phyloP scores from a whole-genome alignment of 495 filamentous ascomycete species.

The Aspergillus cavernicola region DNA sequence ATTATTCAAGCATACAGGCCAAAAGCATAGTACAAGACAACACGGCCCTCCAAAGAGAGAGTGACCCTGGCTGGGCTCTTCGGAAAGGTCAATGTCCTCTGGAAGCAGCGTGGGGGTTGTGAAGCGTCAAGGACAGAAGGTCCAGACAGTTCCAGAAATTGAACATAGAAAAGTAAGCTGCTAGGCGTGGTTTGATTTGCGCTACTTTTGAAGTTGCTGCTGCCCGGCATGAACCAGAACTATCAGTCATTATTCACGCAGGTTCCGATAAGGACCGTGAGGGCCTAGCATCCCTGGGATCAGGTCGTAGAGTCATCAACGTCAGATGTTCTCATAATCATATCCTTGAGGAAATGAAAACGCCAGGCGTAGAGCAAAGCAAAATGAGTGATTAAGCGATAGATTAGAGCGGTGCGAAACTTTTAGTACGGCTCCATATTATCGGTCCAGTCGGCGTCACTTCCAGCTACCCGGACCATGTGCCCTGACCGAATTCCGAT shows the following conservation, averaged over 20 bases:
- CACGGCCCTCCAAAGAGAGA: slow-evolving; percentile 1
- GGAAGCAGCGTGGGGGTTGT: not conserved
- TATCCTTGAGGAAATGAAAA: slow-evolving; percentile 10
- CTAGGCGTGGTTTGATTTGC: slow-evolving; percentile 5
- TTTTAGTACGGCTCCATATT: slow-evolving; percentile 44
- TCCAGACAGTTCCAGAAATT: slow-evolving; percentile 18
- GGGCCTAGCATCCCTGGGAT: slow-evolving; percentile 8
- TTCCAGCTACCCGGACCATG: slow-evolving; percentile 41
- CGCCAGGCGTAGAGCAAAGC: slow-evolving; percentile 12
- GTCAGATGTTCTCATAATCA: slow-evolving; percentile 21
- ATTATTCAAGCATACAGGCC: slow-evolving; percentile 18
- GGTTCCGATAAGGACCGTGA: not conserved
- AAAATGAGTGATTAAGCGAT: slow-evolving; percentile 2
- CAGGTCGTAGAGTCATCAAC: slow-evolving; percentile 21
- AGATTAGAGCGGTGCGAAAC: not conserved
- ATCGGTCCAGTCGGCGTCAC: slow-evolving; percentile 50
- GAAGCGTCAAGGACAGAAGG: too few species aligned
- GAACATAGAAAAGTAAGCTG: slow-evolving; percentile 22
- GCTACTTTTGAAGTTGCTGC: slow-evolving; percentile 3
- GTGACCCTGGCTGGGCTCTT: not conserved
- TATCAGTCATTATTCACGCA: slow-evolving; percentile 12
- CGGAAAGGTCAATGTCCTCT: not conserved
- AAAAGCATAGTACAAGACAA: slow-evolving; percentile 26
- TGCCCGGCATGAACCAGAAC: not conserved
- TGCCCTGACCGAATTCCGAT: slow-evolving; percentile 20